Base-by-base conservation (phyloP, 495 filamentous ascomycete species). In the Sordaria brevicollis region DNA sequence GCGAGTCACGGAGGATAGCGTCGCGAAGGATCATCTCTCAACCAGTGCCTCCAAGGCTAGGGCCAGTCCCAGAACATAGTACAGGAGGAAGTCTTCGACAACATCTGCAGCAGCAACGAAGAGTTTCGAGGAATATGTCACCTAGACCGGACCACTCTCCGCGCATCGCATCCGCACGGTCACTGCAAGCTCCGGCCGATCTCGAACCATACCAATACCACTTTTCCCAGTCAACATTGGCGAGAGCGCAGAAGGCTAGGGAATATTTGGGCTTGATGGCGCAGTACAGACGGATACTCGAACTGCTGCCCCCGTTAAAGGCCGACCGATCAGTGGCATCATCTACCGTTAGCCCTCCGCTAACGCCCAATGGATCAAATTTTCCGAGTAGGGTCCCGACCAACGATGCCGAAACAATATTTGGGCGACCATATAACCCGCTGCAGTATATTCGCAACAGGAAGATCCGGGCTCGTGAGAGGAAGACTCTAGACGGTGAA, bases 361-460 rank as follows among this genome's bases (percentile, higher is more conserved):
- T 68, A 1, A 79, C 79, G 38, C 78, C 82, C 1, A 79, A 65
- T 38, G 72, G 65, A 10, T 74, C 76, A 13, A 69, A 62, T 11
- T 70, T 74, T 7, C 65, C 72, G 5, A 72, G 68, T 6, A 65
- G 71, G 34, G 13, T 66, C 17, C 65, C 70, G 0, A 72, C 69
- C 35, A 68, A 57, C 41, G 74, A 76, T 2, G 36, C 66, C 4
- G 72, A 75, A 11, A 25, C 74, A 35, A 66, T 67, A 6, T 73
- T 88, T 38, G 88, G 89, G 33, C 87, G 93, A 65, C 73, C 76
- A 1, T 97, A 97, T 74, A 94, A 97, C 76, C 94, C 93, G 5
- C 83, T 97, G 29, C 94, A 97, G 75, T 90, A 89, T 73, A 89
- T 97, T 65, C 88, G 94, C 21, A 96, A 97, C 74, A 85, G 93